Evolutionary conservation across 2,329 filamentous ascomycete species (phyloP).

Genomic region (Helotiales sp.): DNA sequence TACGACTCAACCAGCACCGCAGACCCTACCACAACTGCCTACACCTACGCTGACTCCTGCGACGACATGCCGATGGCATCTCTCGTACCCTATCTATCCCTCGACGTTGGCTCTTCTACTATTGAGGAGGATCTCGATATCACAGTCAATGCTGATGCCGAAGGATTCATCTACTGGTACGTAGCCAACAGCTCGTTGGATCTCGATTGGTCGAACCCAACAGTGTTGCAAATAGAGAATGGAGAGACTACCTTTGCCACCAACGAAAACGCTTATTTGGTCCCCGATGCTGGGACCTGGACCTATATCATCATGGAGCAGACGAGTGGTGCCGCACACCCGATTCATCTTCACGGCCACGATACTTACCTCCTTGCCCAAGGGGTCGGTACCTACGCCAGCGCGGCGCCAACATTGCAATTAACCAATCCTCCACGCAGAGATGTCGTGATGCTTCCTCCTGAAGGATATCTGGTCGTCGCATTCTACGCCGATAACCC

Average conservation of each 20-base stretch:
- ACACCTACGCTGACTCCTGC: conserved; percentile 20
- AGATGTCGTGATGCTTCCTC: conserved; percentile 48
- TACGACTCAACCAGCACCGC: conserved; percentile 13
- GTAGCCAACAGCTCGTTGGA: conserved; percentile 28
- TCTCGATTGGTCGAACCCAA: conserved; percentile 42
- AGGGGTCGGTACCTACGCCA: conserved; percentile 42
- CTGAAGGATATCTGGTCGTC: conserved; percentile 28
- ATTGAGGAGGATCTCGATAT: conserved; percentile 43
- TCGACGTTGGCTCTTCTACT: conserved; percentile 39
- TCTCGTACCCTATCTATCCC: conserved; percentile 38
- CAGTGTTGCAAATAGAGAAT: conserved; percentile 35
- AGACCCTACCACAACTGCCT: conserved; percentile 21
- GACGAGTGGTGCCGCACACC: conserved; percentile 23
- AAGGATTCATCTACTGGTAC: conserved; percentile 13
- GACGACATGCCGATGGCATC: conserved; percentile 24
- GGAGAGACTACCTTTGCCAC: conserved; percentile 21
- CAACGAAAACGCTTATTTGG: not conserved
- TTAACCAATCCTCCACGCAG: conserved; percentile 49
- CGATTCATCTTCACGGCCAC: conserved; percentile 51
- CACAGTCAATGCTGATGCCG: conserved; percentile 17
- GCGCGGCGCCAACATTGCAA: conserved; percentile 28
- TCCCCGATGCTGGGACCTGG: conserved; percentile 14
- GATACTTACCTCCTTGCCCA: conserved; percentile 47
- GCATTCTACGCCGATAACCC: conserved; percentile 31
- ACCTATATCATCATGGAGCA: conserved; percentile 32